Conservation (phyloP, 306 rosid genomes). For the Lathyrus oleraceus region DNA sequence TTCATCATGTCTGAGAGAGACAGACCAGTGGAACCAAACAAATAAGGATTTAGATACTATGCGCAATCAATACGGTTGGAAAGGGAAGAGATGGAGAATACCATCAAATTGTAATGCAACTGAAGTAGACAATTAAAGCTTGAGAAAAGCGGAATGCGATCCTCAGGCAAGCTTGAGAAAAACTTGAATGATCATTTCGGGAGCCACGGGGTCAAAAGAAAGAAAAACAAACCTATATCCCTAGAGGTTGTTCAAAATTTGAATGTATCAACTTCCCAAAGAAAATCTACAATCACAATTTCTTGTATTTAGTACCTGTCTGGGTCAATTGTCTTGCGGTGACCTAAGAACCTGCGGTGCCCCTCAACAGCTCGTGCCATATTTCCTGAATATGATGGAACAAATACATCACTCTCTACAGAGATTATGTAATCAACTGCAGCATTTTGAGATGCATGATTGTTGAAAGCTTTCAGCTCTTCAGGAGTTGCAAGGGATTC, state of each 20-base stretch:
- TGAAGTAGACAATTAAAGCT: not conserved
- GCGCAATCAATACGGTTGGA: not conserved
- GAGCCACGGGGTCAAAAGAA: constrained; percentile 2
- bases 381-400: constrained; percentile 87
- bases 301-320: constrained; percentile 58
- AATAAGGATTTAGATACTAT: not conserved
- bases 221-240: constrained; percentile 8
- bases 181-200: not conserved
- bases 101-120: not conserved
- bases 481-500: constrained; percentile 79
- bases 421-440: constrained; percentile 90
- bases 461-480: constrained; percentile 71
- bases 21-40: not conserved
- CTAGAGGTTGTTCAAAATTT: constrained; percentile 12
- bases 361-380: constrained; percentile 99
- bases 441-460: constrained; percentile 91
- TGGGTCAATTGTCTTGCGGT: constrained; percentile 83
- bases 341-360: constrained; percentile 87
- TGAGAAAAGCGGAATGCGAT: constrained; percentile 7
- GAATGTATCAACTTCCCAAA: not conserved
- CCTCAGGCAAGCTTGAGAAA: not conserved
- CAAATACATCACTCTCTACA: constrained; percentile 84
- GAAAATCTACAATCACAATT: constrained; percentile 11
- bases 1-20: not conserved
- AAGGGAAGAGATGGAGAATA: not conserved